Percentiles rank a stretch among this genome's conserved stretches.
phyloP scores from a whole-genome alignment of 345 rosid species.

The Cochlearia excelsa region DNA sequence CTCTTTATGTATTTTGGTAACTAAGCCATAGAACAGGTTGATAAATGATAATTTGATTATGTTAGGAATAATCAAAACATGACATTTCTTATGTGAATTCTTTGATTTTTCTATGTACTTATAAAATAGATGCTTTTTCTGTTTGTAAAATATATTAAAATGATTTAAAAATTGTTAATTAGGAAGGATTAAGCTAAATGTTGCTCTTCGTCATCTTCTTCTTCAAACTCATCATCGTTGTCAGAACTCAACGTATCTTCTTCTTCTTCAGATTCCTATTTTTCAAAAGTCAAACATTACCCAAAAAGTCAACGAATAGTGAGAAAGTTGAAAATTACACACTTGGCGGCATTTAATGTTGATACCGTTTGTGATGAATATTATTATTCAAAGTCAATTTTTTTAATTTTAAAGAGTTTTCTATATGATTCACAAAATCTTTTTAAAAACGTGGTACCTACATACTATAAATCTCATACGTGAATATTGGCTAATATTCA shows the following conservation, averaged over 20 bases:
- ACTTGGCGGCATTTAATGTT: slow-evolving; percentile 21
- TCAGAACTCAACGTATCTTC: slow-evolving; percentile 38
- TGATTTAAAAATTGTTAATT: not conserved
- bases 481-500: slow-evolving; percentile 1
- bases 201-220: slow-evolving; percentile 33
- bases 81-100: too few species aligned
- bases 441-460: slow-evolving; percentile 30
- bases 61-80: too few species aligned
- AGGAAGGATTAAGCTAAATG: slow-evolving; percentile 30
- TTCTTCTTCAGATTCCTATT: slow-evolving; percentile 40
- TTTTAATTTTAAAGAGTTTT: not conserved
- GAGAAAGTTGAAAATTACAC: slow-evolving; percentile 17
- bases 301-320: slow-evolving; percentile 14
- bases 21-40: too few species aligned
- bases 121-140: slow-evolving; percentile 20
- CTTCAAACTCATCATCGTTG: slow-evolving; percentile 24
- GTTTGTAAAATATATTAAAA: not conserved
- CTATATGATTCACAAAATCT: slow-evolving; percentile 22
- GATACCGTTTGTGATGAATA: not conserved
- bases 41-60: too few species aligned
- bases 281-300: slow-evolving; percentile 19
- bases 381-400: slow-evolving; percentile 25
- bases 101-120: too few species aligned
- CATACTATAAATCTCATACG: slow-evolving; percentile 10
- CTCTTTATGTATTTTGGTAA: too few species aligned